Evolutionary conservation across 1,284 basidiomycete genomes (phyloP).

Genomic region (Pseudozyma sp.): DNA sequence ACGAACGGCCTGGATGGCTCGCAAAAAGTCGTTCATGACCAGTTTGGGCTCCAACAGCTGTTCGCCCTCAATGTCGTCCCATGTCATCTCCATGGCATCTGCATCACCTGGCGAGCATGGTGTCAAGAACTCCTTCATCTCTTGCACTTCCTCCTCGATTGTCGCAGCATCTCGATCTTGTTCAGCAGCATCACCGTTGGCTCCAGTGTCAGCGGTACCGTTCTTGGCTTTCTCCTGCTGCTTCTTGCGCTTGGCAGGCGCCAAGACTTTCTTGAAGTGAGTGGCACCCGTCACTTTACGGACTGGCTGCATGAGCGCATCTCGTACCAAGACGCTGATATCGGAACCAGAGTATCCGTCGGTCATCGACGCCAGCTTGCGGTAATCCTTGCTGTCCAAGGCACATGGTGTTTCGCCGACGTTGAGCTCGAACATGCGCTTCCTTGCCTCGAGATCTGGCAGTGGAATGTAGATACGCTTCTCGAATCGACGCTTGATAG

Average conservation of each 20-base stretch:
- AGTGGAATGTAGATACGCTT: conserved; percentile 98
- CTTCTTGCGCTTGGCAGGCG: conserved; percentile 50
- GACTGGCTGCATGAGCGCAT: conserved; percentile 98
- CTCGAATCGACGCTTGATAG: conserved; percentile 98
- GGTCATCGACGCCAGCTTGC: conserved; percentile 83
- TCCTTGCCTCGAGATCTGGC: conserved; percentile 90
- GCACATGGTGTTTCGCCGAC: conserved; percentile 92
- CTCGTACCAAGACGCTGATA: conserved; percentile 93
- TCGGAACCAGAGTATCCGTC: conserved; percentile 96
- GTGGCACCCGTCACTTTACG: conserved; percentile 95
- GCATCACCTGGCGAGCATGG: conserved; percentile 95
- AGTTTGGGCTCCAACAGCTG: conserved; percentile 76
- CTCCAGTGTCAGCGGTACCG: conserved; percentile 43
- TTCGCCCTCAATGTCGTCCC: conserved; percentile 91
- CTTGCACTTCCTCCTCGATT: conserved; percentile 67
- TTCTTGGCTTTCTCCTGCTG: conserved; percentile 42
- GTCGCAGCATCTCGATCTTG: conserved; percentile 35
- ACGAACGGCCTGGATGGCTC: conserved; percentile 82
- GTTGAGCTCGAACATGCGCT: conserved; percentile 96
- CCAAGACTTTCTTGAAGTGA: conserved; percentile 82
- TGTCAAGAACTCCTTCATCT: conserved; percentile 76
- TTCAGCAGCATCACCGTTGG: conserved; percentile 38
- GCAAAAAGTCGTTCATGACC: conserved; percentile 80
- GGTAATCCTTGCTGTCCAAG: conserved; percentile 83
- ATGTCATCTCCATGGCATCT: conserved; percentile 86